Percentiles rank a stretch among this genome's conserved stretches.
These are phyloP conservation scores for Lotus japonicus DNA, from an alignment of 306 rosid genomes.

Conservation along the genomic window DNA sequence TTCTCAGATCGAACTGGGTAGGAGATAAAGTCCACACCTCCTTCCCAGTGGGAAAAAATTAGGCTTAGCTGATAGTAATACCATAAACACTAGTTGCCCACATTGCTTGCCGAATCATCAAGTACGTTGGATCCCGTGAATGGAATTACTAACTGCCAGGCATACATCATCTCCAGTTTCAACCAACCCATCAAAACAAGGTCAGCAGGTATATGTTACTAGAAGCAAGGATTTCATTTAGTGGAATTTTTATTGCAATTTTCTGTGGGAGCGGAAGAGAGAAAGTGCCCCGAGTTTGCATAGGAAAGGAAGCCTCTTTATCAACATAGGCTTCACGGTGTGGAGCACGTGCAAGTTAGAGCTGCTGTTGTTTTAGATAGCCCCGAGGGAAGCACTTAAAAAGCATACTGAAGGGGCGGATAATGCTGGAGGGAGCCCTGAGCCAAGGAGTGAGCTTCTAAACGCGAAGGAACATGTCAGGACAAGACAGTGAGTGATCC, in stretches of 20 bases:
- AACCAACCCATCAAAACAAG: background rate
- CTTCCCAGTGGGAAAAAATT: background rate
- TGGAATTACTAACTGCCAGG: background rate
- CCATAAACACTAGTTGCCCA: background rate
- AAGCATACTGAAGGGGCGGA: too few species aligned
- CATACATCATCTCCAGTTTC: background rate
- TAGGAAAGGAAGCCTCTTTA: too few species aligned
- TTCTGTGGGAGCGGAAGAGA: too few species aligned
- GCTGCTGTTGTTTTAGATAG: too few species aligned
- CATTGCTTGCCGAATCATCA: background rate
- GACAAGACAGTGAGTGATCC: too few species aligned
- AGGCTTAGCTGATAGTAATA: slow-evolving; percentile 5
- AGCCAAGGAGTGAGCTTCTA: too few species aligned
- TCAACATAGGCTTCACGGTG: too few species aligned
- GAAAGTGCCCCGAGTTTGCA: too few species aligned
- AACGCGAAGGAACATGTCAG: too few species aligned
- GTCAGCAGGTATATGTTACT: background rate
- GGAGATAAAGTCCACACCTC: background rate
- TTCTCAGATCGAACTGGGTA: background rate
- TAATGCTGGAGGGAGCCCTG: too few species aligned
- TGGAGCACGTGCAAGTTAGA: too few species aligned
- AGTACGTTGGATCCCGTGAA: background rate
- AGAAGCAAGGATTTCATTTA: background rate
- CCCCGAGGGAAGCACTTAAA: too few species aligned
- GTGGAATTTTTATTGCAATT: background rate